Conservation (phyloP, 805 yeast species). For the Wickerhamiella spandovensis region DNA sequence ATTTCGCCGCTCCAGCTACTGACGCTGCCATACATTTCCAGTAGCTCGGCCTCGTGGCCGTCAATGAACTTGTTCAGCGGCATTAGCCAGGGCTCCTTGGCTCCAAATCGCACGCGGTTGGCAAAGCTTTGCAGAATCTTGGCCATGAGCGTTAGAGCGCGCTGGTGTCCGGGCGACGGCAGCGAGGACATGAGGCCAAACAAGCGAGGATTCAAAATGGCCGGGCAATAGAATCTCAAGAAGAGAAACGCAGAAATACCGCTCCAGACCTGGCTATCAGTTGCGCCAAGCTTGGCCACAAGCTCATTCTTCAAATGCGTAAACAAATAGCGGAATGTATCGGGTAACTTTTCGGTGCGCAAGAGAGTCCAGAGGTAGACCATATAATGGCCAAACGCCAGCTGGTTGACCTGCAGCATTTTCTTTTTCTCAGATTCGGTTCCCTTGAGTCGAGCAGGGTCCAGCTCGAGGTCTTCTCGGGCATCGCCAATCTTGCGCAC, state of each 20-base stretch:
- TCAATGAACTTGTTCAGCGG: conserved; percentile 57
- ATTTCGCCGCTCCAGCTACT: conserved; percentile 26
- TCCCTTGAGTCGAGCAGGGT: conserved; percentile 46
- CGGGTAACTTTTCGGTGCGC: conserved; percentile 14
- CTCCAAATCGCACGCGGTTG: conserved; percentile 58
- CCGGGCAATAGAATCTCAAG: conserved; percentile 79
- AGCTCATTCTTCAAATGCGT: conserved; percentile 9
- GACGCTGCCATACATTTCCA: conserved; percentile 58
- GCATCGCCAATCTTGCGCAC: conserved; percentile 39
- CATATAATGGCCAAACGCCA: conserved; percentile 34
- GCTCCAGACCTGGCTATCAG: conserved; percentile 34
- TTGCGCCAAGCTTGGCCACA: conserved; percentile 3
- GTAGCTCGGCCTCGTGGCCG: conserved; percentile 41
- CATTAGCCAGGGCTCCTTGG: conserved; percentile 71
- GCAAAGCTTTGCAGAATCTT: conserved; percentile 65
- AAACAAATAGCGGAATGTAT: conserved; percentile 15
- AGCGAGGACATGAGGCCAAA: conserved; percentile 60
- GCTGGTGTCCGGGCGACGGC: conserved; percentile 55
- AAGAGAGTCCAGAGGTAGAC: conserved; percentile 16
- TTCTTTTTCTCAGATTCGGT: conserved; percentile 26
- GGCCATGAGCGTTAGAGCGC: conserved; percentile 71
- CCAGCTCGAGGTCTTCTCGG: conserved; percentile 56
- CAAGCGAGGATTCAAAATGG: conserved; percentile 76
- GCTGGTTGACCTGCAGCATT: conserved; percentile 35
- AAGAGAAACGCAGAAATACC: conserved; percentile 77